A percentile compares a stretch with the other conserved stretches of the same genome.
Evolutionary conservation across 148 eudicot species (phyloP).

Genomic region (Arbutus unedo): DNA sequence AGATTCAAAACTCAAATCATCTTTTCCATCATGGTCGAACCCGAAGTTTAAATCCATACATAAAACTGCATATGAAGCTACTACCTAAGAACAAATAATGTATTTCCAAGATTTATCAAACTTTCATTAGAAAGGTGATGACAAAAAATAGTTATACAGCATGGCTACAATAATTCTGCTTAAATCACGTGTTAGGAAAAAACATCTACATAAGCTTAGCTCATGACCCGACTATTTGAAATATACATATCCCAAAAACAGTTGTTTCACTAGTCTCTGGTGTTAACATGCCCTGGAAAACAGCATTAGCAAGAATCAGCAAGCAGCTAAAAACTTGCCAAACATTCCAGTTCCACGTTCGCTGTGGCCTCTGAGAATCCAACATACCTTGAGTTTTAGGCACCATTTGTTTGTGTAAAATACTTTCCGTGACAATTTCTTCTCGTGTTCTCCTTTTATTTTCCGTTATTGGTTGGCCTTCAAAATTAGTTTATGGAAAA

Average conservation of each 20-base stretch:
- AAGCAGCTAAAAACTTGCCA: not conserved
- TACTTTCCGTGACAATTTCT: not conserved
- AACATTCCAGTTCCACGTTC: not conserved
- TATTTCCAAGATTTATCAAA: not conserved
- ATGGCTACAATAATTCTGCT: not conserved
- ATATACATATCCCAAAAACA: not conserved
- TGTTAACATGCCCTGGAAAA: not conserved
- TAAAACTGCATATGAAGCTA: not conserved
- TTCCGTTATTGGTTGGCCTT: not conserved
- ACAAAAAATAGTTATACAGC: not conserved
- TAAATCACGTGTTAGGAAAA: not conserved
- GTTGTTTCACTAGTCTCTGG: not conserved
- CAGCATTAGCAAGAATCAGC: not conserved
- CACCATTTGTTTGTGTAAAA: not conserved
- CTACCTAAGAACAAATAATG: not conserved
- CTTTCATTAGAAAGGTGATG: not conserved
- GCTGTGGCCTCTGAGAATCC: not conserved
- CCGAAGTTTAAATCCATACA: not conserved
- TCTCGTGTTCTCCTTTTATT: not conserved
- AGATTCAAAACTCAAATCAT: not conserved
- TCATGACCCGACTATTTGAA: not conserved
- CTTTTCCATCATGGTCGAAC: not conserved
- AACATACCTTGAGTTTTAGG: not conserved
- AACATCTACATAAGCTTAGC: not conserved
- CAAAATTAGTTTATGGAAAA: not conserved